These are phyloP conservation scores for Xylariaceae sp. DNA, from an alignment of 2,329 filamentous ascomycete species.

Conservation along the genomic window DNA sequence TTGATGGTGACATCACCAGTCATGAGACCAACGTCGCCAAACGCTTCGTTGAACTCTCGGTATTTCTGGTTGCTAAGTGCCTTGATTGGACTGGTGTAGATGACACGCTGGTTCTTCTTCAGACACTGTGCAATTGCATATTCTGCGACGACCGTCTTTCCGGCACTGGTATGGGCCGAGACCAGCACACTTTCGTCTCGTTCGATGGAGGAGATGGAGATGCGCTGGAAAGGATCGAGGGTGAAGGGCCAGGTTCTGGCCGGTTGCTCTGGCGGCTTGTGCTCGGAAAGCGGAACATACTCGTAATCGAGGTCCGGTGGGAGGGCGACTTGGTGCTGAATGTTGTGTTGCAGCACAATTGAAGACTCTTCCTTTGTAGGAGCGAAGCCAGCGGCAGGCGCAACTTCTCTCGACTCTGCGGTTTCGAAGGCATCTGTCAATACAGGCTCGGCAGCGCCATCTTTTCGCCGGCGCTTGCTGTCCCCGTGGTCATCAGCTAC, in stretches of 20 bases:
- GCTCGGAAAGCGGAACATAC: slow-evolving; percentile 90
- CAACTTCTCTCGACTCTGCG: slow-evolving; percentile 85
- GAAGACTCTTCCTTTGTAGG: slow-evolving; percentile 54
- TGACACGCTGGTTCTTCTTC: slow-evolving; percentile 95
- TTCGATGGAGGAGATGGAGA: slow-evolving; percentile 92
- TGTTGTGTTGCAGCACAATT: slow-evolving; percentile 89
- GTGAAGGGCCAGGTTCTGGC: slow-evolving; percentile 83
- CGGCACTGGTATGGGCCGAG: slow-evolving; percentile 93
- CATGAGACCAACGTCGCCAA: slow-evolving; percentile 96
- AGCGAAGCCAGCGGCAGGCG: slow-evolving; percentile 65
- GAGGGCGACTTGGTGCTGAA: slow-evolving; percentile 94
- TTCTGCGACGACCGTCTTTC: slow-evolving; percentile 97
- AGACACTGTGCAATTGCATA: slow-evolving; percentile 97
- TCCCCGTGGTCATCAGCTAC: slow-evolving; percentile 44
- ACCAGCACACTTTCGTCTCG: slow-evolving; percentile 94
- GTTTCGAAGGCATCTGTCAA: slow-evolving; percentile 94
- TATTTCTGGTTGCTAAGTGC: slow-evolving; percentile 98
- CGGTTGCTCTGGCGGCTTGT: slow-evolving; percentile 82
- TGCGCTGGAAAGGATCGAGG: slow-evolving; percentile 93
- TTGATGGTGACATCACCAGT: slow-evolving; percentile 99
- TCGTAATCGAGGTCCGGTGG: slow-evolving; percentile 92
- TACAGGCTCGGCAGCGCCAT: slow-evolving; percentile 67
- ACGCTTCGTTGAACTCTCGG: slow-evolving; percentile 89
- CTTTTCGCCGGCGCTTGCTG: slow-evolving; percentile 59
- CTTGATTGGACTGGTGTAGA: slow-evolving; percentile 99